Evolutionary conservation across 306 rosid genomes (phyloP).

Genomic region (Pterocarpus santalinus): DNA sequence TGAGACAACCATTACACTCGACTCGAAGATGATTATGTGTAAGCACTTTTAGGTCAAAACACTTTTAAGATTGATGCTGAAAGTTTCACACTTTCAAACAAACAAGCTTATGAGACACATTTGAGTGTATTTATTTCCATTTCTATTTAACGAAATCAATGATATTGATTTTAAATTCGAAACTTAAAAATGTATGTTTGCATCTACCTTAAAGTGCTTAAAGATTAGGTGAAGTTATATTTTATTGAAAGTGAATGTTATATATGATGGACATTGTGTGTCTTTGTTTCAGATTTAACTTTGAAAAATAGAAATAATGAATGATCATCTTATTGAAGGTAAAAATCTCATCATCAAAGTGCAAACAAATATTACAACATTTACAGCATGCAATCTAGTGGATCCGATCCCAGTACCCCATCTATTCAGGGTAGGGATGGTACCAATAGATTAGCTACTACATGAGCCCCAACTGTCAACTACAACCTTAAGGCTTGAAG

Average conservation of each 20-base stretch:
- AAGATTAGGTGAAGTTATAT: not conserved
- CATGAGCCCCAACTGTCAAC: slow-evolving; percentile 16
- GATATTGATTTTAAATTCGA: not conserved
- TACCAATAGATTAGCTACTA: not conserved
- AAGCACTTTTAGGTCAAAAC: slow-evolving; percentile 46
- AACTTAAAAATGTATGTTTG: not conserved
- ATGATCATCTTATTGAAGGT: not conserved
- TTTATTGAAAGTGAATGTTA: not conserved
- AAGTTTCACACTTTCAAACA: slow-evolving; percentile 37
- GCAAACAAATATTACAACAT: not conserved
- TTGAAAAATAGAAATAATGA: not conserved
- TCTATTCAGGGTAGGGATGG: not conserved
- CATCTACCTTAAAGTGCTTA: not conserved
- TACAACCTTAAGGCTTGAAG: not conserved
- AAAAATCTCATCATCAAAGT: not conserved
- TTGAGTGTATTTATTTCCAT: not conserved
- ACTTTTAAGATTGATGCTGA: slow-evolving; percentile 20
- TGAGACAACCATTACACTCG: slow-evolving; percentile 41
- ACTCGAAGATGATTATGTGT: slow-evolving; percentile 25
- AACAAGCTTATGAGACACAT: slow-evolving; percentile 10
- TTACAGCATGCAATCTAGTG: not conserved
- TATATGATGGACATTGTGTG: not conserved
- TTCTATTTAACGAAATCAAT: not conserved
- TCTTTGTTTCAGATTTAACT: not conserved
- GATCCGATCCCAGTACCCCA: not conserved